phyloP scores from a whole-genome alignment of 768 basidiomycete species.

The Lentinula boryana region DNA sequence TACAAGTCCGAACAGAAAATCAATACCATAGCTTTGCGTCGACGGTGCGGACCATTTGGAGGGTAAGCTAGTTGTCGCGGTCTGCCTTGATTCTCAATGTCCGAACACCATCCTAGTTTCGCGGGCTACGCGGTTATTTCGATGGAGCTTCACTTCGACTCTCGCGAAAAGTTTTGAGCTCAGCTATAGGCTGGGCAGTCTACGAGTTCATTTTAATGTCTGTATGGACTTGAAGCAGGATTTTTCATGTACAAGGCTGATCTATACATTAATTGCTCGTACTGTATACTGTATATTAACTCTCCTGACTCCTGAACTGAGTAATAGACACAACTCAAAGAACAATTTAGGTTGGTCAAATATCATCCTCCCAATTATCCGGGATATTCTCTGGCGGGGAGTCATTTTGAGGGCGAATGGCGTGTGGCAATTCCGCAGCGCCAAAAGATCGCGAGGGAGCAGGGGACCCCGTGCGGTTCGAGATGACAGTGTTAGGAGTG shows the following conservation, averaged over 20 bases:
- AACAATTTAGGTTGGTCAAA: conserved; percentile 9
- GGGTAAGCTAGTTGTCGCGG: conserved; percentile 34
- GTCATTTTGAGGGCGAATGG: background rate
- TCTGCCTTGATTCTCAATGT: background rate
- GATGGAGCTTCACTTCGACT: conserved; percentile 81
- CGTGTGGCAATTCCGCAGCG: background rate
- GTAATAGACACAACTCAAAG: background rate
- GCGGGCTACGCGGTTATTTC: conserved; percentile 76
- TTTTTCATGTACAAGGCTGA: background rate
- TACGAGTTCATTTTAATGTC: conserved; percentile 76
- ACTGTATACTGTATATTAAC: too few species aligned
- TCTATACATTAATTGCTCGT: too few species aligned
- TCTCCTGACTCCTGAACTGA: too few species aligned
- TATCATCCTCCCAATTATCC: conserved; percentile 53
- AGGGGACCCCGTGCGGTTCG: background rate
- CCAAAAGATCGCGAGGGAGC: conserved; percentile 13
- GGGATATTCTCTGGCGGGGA: conserved; percentile 27
- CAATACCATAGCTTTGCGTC: conserved; percentile 66
- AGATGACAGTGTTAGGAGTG: background rate
- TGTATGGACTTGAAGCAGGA: conserved; percentile 27
- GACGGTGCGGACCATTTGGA: conserved; percentile 63
- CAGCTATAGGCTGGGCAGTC: conserved; percentile 89
- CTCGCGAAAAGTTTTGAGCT: conserved; percentile 80
- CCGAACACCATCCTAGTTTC: conserved; percentile 47
- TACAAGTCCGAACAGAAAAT: conserved; percentile 81